Conservation (phyloP, 441 rosid species). For the Melastoma candidum region DNA sequence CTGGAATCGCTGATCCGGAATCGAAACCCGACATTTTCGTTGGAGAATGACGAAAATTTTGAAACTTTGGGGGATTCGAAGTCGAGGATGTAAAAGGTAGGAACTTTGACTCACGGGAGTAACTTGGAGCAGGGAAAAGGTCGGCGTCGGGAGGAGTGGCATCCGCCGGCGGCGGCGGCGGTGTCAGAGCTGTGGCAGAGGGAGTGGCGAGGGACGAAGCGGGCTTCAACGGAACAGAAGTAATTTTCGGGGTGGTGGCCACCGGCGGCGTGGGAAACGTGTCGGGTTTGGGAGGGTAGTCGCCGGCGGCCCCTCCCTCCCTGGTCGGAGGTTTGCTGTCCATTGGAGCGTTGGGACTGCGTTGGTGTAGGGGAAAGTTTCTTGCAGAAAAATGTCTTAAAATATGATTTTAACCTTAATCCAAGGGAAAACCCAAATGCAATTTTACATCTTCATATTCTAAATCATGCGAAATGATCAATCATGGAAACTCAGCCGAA, state of each 20-base stretch:
- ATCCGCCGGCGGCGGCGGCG: constrained; percentile 15
- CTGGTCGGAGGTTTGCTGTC: no score
- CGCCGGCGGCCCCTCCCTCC: background rate
- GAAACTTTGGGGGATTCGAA: background rate
- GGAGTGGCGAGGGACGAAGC: constrained; percentile 19
- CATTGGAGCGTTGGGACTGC: constrained; percentile 5
- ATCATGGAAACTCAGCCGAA: no score
- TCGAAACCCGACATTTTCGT: background rate
- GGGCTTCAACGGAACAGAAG: constrained; percentile 16
- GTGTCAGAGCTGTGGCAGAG: constrained; percentile 13
- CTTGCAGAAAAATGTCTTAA: background rate
- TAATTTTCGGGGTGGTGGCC: constrained; percentile 6
- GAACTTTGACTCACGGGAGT: constrained; percentile 49
- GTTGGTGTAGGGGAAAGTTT: constrained; percentile 1
- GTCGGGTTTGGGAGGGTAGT: background rate
- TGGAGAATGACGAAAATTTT: background rate
- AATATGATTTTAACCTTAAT: no score
- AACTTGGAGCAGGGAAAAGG: constrained; percentile 57
- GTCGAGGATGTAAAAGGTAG: no score
- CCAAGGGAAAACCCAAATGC: no score
- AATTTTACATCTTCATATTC: no score
- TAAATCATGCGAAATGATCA: no score
- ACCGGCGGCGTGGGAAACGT: constrained; percentile 12
- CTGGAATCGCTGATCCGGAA: background rate
- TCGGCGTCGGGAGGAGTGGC: constrained; percentile 34